Evolutionary conservation across 2,329 filamentous ascomycete genomes (phyloP), one percentile per base, ranked within the genome.

Genomic region (Verticillium nubilum): DNA sequence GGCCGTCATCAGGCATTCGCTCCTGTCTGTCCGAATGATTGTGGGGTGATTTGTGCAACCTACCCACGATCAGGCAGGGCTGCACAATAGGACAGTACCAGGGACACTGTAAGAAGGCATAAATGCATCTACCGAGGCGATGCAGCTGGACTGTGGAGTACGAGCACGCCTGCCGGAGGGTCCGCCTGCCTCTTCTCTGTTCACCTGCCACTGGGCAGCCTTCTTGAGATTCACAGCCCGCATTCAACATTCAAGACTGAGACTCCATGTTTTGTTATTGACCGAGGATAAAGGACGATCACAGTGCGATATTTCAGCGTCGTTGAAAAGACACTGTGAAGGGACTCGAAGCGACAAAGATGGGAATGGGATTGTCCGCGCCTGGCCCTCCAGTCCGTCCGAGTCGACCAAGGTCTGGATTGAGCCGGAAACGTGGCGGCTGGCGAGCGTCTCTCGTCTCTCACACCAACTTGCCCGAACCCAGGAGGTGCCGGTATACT

Each of bases 301-400:
- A 4, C 54, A n/a, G n/a, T n/a, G n/a, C n/a, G n/a, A n/a, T n/a
- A n/a, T n/a, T n/a, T n/a, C n/a, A 33, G 10, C 25, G 19, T 31
- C 31, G 37, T n/a, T 23, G 31, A 15, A 26, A 33, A 6, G 26
- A 33, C 37, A 56, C 25, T 17, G 54, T 26, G 33, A 37, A 19
- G 26, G 17, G 33, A 35, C 42, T 12, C 29, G 7, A 5, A 10
- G 9, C 2, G 25, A 15, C 31, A 23, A 15, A n/a, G 17, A 37
- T 37, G n/a, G n/a, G n/a, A n/a, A n/a, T 55, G 28, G 19, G 54
- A 23, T 26, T 25, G 4, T 35, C 25, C 35, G 35, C 54, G 54
- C 54, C 47, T 56, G 54, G 54, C 54, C 42, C 54, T 25, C 52
- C 52, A 54, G 52, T 47, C 42, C 42, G 42, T 47, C 42, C 4